Evolutionary conservation across 106 monocot species (phyloP), one percentile per base, ranked within the genome.

Genomic region (Platanthera guangdongensis): DNA sequence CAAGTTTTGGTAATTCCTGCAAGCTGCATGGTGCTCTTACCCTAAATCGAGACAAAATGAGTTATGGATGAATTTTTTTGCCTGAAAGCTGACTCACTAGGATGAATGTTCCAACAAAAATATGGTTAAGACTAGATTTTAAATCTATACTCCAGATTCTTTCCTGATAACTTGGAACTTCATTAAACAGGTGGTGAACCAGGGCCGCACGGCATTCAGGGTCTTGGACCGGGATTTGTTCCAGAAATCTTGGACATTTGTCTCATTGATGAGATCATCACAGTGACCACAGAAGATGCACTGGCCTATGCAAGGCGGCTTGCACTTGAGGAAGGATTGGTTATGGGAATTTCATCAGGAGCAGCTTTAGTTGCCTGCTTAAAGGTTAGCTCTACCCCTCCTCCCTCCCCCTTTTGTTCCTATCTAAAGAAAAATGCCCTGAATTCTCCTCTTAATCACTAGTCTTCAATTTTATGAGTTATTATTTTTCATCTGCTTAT

Each of bases 321-420:
- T 69, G 92, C 90, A 15, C 75, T 21, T 19, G 95, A 95, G 78
- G 95, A 95, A 87, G 95, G 90, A 32, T 63, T 95, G 49, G 85
- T 95, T 65, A 87, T 82, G 25, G 95, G 95, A 28, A 95, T 95
- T 73, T 95, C 95, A 18, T 95, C 95, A 16, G 95, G 95, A 68
- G 95, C 90, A 7, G 81, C 84, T 77, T 74, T 95, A 79, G 90
- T 90, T n/a, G 92, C 95, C 68, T 84, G 83, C 75, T 55, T 95
- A 68, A 90, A 89, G 90, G 95, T 95, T 55, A 8, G 48, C 5
- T 60, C 60, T 13, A 7, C 60, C 16, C 18, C n/a, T 11, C 39
- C 3, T 3, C 39, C 39, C n/a, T 11, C 39, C 3, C 39, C 39
- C 39, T 39, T 39, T 39, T 39, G 39, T 39, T 39, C 39, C 2